Base-by-base conservation (phyloP, 2,329 filamentous ascomycete species). In the Aulographum hederae region DNA sequence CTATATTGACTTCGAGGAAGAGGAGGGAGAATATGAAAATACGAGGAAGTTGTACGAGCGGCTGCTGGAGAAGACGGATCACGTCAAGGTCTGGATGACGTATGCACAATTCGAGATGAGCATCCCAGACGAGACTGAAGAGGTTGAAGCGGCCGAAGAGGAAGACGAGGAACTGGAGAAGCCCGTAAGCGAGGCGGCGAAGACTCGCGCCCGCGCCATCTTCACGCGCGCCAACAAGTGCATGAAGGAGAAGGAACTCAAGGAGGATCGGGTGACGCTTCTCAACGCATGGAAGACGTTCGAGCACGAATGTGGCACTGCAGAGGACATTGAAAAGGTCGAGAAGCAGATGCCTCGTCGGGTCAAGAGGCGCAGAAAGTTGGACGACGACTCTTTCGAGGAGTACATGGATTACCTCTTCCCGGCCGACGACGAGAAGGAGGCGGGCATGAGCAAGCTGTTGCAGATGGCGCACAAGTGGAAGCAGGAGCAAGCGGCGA, bases 61-160 rank as follows among this genome's bases (percentile, higher is more conserved):
- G 5, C 66, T 98, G 10, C 67, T 98, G 27, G 65, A 81, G 46
- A 94, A 91, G 71, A 93, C 89, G n/a, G 77, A 89, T 47, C 89
- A 98, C 49, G 84, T 94, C 63, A 98, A 95, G 63, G 89, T 98
- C 37, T 98, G 89, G 89, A 92, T 89, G 54, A 86, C 80, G 52
- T 98, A 86, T 57, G 89, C 89, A n/a, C 80, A 91, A 52, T 95
- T 98, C 48, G 89, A 98, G 56, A 81, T 95, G 60, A 86, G 89
- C 51, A 74, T 93, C 0, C 82, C 84, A 28, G 84, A 92, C 35
- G 68, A 62, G 10, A n/a, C n/a, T n/a, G n/a, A n/a, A n/a, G n/a
- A n/a, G n/a, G n/a, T n/a, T n/a, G 63, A 69, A 14, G 70, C 71
- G 32, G 69, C 77, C 26, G 73, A 64, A 8, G 58, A 28, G 14